Evolutionary conservation across 2,329 filamentous ascomycete species (phyloP).

Genomic region (Sarocladiaceae sp.): DNA sequence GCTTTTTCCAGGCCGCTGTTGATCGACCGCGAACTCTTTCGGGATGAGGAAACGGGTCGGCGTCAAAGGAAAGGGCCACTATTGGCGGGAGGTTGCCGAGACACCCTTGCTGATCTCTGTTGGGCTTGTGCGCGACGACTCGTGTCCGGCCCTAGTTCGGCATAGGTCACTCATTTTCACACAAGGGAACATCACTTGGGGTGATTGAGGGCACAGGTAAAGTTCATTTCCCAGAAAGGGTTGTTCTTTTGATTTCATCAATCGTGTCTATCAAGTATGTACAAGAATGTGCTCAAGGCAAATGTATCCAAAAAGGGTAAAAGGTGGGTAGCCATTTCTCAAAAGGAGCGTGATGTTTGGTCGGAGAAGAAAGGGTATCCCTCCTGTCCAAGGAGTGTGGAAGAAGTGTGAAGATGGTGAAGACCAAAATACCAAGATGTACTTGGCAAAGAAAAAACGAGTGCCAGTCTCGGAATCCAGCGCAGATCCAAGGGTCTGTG

Average conservation of each 20-base stretch:
- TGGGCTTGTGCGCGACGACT: too few relatives aligned
- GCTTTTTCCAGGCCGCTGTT: background rate
- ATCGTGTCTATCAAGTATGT: background rate
- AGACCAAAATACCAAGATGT: slow-evolving; percentile 3
- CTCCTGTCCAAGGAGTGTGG: background rate
- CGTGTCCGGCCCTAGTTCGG: too few relatives aligned
- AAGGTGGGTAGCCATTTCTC: slow-evolving; percentile 7
- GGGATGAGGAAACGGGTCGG: too few relatives aligned
- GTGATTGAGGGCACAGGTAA: background rate
- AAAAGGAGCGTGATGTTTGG: background rate
- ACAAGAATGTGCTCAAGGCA: background rate
- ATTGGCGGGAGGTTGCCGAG: slow-evolving; percentile 3
- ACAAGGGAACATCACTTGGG: too few relatives aligned
- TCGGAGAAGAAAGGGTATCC: slow-evolving; percentile 8
- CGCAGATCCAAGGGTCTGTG: slow-evolving; percentile 10
- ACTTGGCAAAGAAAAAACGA: slow-evolving; percentile 18
- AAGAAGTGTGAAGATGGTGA: slow-evolving; percentile 17
- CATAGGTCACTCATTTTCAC: too few relatives aligned
- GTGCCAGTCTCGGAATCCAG: slow-evolving; percentile 23
- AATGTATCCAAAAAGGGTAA: background rate
- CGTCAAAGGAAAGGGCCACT: too few relatives aligned
- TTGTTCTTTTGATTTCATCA: background rate
- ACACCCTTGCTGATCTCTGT: background rate
- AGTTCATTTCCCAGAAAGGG: background rate
- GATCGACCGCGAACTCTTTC: background rate